Conservation (phyloP, 2,329 filamentous ascomycete species). For the Talaromyces sp. region DNA sequence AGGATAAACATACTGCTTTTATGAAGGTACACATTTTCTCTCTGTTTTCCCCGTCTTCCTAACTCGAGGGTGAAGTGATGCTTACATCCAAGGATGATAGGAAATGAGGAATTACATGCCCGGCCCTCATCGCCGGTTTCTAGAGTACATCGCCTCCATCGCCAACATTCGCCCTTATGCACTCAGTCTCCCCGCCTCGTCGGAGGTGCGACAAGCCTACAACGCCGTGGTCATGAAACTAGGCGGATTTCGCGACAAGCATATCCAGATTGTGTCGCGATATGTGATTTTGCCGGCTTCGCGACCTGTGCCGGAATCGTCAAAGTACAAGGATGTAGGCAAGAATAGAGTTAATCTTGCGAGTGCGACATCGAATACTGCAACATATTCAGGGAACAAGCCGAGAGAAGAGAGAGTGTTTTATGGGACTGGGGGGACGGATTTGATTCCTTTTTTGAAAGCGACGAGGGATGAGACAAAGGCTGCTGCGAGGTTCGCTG, state of each 20-base stretch:
- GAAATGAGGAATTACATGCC: conserved; percentile 58
- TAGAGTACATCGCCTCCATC: conserved; percentile 45
- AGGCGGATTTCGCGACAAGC: conserved; percentile 49
- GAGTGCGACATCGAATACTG: conserved; percentile 29
- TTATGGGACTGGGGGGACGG: conserved; percentile 52
- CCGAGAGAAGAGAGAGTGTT: conserved; percentile 37
- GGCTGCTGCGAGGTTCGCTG: conserved; percentile 34
- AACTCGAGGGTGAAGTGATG: neutral
- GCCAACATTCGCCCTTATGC: conserved; percentile 49
- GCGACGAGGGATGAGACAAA: conserved; percentile 52
- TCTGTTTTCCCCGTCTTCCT: no score
- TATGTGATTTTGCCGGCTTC: conserved; percentile 51
- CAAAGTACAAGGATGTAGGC: neutral
- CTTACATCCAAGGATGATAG: conserved; percentile 21
- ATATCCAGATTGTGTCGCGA: conserved; percentile 52
- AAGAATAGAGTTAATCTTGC: conserved; percentile 41
- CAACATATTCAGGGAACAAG: conserved; percentile 17
- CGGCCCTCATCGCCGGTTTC: conserved; percentile 50
- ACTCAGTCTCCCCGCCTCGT: conserved; percentile 31
- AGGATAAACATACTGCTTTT: conserved; percentile 28
- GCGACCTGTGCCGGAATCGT: conserved; percentile 17
- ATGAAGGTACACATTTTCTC: conserved; percentile 24
- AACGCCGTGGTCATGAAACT: conserved; percentile 47
- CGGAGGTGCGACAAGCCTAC: conserved; percentile 42
- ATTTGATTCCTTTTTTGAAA: conserved; percentile 53